A percentile compares a stretch with the other conserved stretches of the same genome.
These are phyloP conservation scores for Ophiostoma himal-ulmi DNA, from an alignment of 2,329 filamentous ascomycete species.

Conservation along the genomic window DNA sequence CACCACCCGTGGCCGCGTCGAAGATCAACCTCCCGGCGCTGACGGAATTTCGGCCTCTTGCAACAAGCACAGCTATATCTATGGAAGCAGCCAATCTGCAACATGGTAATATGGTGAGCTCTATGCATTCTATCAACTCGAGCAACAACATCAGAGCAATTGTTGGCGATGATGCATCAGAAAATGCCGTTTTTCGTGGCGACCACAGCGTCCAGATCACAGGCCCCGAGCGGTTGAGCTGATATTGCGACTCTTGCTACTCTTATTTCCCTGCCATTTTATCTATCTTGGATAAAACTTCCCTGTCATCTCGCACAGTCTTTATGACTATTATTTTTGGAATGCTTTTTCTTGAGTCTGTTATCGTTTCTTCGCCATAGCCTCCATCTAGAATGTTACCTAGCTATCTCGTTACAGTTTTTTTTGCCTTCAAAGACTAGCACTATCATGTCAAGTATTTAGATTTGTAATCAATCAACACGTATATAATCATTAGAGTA, in stretches of 20 bases:
- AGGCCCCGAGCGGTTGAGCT: not conserved
- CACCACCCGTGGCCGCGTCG: not conserved
- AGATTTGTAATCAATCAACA: not conserved
- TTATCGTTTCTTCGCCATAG: not conserved
- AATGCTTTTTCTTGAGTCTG: not conserved
- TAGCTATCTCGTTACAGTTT: not conserved
- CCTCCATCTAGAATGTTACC: not conserved
- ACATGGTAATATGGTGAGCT: not conserved
- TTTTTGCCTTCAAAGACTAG: not conserved
- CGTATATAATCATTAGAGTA: not conserved
- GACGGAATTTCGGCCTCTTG: not conserved
- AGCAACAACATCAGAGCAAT: not conserved
- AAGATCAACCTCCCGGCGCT: not conserved
- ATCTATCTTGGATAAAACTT: not conserved
- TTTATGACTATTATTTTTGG: too few relatives aligned
- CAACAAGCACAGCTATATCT: not conserved
- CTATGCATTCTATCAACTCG: not conserved
- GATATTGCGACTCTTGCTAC: not conserved
- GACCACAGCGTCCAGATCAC: not conserved
- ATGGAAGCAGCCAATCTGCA: not conserved
- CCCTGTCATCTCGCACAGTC: not conserved
- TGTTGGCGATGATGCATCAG: not conserved
- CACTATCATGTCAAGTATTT: not conserved
- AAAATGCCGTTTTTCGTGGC: not conserved
- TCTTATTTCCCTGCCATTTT: not conserved